Conservation (phyloP, 805 yeast species). For the Candida tibetensis region DNA sequence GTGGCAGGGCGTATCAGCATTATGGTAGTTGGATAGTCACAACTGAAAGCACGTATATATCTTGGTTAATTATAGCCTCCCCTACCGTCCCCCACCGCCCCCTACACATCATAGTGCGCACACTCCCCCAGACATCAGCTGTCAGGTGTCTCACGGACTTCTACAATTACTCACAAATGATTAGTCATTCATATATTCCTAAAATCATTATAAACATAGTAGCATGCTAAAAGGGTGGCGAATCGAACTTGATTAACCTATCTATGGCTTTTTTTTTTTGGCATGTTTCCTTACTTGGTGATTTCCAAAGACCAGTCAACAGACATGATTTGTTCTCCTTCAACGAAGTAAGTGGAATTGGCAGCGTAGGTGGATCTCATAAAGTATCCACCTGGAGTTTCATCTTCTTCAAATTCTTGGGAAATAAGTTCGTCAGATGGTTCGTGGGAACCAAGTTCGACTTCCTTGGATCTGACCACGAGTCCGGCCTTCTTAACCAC, state of each 20-base stretch:
- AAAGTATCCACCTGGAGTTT: constrained; percentile 39
- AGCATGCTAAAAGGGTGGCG: too few relatives aligned
- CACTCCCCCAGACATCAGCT: too few relatives aligned
- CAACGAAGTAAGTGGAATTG: constrained; percentile 32
- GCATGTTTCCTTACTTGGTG: constrained; percentile 24
- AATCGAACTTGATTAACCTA: too few relatives aligned
- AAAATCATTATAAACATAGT: too few relatives aligned
- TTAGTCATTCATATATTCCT: too few relatives aligned
- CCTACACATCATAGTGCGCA: too few relatives aligned
- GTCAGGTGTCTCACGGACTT: too few relatives aligned
- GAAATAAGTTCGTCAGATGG: constrained; percentile 34
- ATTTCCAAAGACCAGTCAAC: constrained; percentile 37
- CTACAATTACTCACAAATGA: too few relatives aligned
- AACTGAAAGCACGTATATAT: too few relatives aligned
- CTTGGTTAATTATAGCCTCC: too few relatives aligned
- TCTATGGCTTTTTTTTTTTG: too few relatives aligned
- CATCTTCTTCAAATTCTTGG: constrained; percentile 30
- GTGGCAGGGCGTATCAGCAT: constrained; percentile 58
- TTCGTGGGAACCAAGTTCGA: constrained; percentile 30
- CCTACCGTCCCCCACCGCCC: too few relatives aligned
- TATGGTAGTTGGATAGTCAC: background rate
- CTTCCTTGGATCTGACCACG: constrained; percentile 27
- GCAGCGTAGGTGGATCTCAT: constrained; percentile 34
- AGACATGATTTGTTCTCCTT: constrained; percentile 25
- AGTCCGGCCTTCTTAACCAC: constrained; percentile 36